Evolutionary conservation across 1,139 yeast species (phyloP), one percentile per base, ranked within the genome.

Genomic region (Candida sp.): DNA sequence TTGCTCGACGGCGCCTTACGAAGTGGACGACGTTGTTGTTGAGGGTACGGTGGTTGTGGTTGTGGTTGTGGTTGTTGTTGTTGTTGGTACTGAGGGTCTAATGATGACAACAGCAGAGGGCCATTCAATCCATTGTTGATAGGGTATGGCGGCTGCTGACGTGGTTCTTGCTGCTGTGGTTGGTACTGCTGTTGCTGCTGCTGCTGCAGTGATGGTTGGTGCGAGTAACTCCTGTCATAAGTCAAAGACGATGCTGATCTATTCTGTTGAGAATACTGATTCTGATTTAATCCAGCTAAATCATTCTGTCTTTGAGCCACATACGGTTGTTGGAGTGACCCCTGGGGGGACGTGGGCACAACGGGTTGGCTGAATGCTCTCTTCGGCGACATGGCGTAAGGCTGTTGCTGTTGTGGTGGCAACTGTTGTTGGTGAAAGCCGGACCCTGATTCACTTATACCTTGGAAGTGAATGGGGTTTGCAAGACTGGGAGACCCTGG

Each of bases 1-100:
- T 53, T 48, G 23, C 53, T 48, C n/a, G 56, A 48, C 7, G 57
- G 56, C 3, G 58, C 57, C 49, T 57, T 62, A 42, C 58, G 55
- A 38, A 47, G 38, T 28, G 44, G 42, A 42, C 49, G 49, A 38
- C 55, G 52, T 3, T 17, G 25, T 28, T 39, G 25, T 28, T 39
- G 47, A 39, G 49, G 49, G 22, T 42, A 48, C 12, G 38, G 44
- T 28, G 26, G 48, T 25, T 44, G 17, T 17, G 17, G 48, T 25
- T 44, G 17, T 17, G 17, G 48, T 45, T 42, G 51, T 42, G 39
- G 48, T 31, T 42, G 55, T 27, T 42, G 50, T 42, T 49, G 48
- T 7, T 45, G 50, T 45, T 45, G 57, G 41, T 28, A 52, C 12
- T 28, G 54, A 25, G 55, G 51, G n/a, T 58, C 58, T 7, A 54